Evolutionary conservation across 441 rosid species (phyloP).

Genomic region (California macrophylla): DNA sequence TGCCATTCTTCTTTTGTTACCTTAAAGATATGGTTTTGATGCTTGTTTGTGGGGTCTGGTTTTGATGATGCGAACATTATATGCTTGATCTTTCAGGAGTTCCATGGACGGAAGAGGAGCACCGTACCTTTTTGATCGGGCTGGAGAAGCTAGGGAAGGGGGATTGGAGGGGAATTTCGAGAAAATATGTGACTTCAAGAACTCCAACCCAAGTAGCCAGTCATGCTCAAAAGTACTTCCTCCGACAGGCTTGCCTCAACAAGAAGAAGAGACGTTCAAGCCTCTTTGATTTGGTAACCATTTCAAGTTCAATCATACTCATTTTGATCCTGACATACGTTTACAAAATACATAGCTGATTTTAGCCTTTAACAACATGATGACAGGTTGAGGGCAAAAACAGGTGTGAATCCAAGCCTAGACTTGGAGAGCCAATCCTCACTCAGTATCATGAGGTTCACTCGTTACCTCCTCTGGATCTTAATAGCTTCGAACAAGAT

Average conservation of each 20-base stretch:
- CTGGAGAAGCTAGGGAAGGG: conserved; percentile 78
- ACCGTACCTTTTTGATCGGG: conserved; percentile 51
- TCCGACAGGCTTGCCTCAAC: conserved; percentile 48
- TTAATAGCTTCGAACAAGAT: background rate
- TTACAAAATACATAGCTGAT: background rate
- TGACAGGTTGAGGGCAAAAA: conserved; percentile 20
- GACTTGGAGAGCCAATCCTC: conserved; percentile 5
- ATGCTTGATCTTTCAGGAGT: conserved; percentile 35
- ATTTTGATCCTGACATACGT: background rate
- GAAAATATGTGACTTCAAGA: conserved; percentile 62
- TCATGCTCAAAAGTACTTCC: conserved; percentile 84
- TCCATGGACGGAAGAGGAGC: conserved; percentile 89
- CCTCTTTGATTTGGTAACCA: conserved; percentile 62
- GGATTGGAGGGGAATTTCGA: conserved; percentile 90
- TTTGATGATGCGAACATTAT: background rate
- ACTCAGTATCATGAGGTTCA: background rate
- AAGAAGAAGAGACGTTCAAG: conserved; percentile 74
- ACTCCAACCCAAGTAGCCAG: conserved; percentile 93
- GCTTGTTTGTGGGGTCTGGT: background rate
- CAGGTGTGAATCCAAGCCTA: conserved; percentile 15
- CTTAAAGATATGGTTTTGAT: background rate
- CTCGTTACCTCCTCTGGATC: conserved; percentile 12
- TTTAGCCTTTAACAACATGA: background rate
- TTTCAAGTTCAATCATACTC: background rate
- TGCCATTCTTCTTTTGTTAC: background rate